Conservation (phyloP, 371 early-diverging fungal genomes). For the Actinomortierella wolfii region DNA sequence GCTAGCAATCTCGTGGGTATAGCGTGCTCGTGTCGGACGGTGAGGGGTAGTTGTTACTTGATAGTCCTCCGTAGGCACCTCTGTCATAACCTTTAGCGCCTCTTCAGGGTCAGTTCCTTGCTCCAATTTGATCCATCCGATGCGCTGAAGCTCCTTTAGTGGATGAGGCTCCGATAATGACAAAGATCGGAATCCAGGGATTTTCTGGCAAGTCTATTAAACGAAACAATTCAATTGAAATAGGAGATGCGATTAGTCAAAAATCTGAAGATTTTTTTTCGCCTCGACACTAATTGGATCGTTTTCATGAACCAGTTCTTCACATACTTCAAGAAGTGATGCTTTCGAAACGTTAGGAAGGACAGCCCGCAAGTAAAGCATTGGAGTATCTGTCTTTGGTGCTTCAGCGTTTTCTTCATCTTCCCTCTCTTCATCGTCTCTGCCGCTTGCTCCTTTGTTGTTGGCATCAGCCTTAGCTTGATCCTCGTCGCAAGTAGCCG, state of each 20-base stretch:
- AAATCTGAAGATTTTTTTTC: no score
- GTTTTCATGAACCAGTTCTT: no score
- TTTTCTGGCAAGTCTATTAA: slow-evolving; percentile 66
- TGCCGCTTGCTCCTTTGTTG: slow-evolving; percentile 22
- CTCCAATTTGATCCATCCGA: slow-evolving; percentile 93
- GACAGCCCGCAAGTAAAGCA: slow-evolving; percentile 63
- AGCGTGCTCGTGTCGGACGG: slow-evolving; percentile 41
- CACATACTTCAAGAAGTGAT: slow-evolving; percentile 73
- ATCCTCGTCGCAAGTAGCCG: slow-evolving; percentile 64
- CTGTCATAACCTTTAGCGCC: slow-evolving; percentile 68
- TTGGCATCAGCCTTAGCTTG: slow-evolving; percentile 33
- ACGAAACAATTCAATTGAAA: not conserved
- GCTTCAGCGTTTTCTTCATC: slow-evolving; percentile 49
- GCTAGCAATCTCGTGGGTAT: slow-evolving; percentile 45
- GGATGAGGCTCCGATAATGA: slow-evolving; percentile 88
- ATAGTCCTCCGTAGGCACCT: slow-evolving; percentile 42
- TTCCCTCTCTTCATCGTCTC: slow-evolving; percentile 41
- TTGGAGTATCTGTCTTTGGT: slow-evolving; percentile 10
- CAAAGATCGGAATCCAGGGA: slow-evolving; percentile 83
- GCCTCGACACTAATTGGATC: no score
- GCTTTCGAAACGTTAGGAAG: slow-evolving; percentile 78
- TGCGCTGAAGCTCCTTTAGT: slow-evolving; percentile 81
- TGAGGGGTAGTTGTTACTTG: slow-evolving; percentile 23
- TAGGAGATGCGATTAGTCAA: no score
- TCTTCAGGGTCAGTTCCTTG: slow-evolving; percentile 80